Conservation (phyloP, 331 rosid genomes). For the Cydonia oblonga region DNA sequence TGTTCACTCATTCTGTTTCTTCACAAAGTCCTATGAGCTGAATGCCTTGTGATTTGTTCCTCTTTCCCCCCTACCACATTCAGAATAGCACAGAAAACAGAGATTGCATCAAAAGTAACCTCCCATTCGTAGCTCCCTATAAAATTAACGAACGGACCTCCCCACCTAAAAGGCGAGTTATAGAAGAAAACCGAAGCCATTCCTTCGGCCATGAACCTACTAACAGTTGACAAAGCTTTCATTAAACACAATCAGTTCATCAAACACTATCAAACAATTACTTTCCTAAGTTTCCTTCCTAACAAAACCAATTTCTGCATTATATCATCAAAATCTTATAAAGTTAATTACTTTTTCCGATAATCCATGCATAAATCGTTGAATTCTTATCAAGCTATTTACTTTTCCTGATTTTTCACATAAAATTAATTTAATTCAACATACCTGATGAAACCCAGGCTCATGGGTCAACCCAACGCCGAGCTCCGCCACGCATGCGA, state of each 20-base stretch:
- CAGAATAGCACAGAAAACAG: background rate
- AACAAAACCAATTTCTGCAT: background rate
- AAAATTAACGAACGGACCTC: background rate
- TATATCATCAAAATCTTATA: background rate
- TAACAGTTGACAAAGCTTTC: background rate
- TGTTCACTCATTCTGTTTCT: no score
- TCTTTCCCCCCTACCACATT: background rate
- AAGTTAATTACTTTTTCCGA: background rate
- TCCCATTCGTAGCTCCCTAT: background rate
- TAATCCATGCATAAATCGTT: background rate
- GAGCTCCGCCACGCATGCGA: conserved; percentile 79
- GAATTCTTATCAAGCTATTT: background rate
- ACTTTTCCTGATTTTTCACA: background rate
- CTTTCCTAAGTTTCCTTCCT: background rate
- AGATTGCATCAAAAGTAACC: background rate
- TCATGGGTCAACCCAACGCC: conserved; percentile 76
- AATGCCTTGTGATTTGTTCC: background rate
- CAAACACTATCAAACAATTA: background rate
- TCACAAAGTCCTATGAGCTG: background rate
- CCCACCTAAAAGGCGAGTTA: background rate
- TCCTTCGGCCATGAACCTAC: no score
- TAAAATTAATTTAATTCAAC: background rate
- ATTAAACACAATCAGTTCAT: background rate
- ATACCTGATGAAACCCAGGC: conserved; percentile 99
- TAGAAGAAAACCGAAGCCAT: background rate